Base-by-base conservation (phyloP, 108 stramenopile species). In the Aurantiochytrium sp. region DNA sequence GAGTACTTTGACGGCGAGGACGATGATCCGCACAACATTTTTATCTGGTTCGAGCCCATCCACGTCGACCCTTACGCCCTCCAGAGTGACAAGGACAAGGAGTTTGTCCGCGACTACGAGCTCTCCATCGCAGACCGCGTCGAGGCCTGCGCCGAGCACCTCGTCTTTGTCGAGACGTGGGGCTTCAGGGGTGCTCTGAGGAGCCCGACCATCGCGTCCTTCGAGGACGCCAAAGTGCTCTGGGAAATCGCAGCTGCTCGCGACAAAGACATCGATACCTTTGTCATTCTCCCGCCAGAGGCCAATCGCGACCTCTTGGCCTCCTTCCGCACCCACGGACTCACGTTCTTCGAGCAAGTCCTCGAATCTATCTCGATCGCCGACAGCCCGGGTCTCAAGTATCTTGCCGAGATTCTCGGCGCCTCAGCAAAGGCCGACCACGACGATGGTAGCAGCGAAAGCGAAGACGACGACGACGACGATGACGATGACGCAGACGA, bases 1-100 rank as follows among this genome's bases (percentile, higher is more conserved):
- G 59, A 15, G 8, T 81, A 12, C 42, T 81, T 81, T 81, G 42
- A 81, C 73, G 73, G 73, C n/a, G 73, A 41, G 2, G 73, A 81
- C 45, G 73, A 81, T 17, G 73, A 81, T 48, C 73, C 73, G 12
- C 50, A 12, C 42, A 22, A 6, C 73, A 24, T 81, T 17, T 81
- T 30, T 24, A 39, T 81, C 32, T 81, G 73, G 73, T 48, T 81
- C 24, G 73, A 81, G 42, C 42, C 30, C 42, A 12, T 48, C n/a
- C 12, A 81, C 32, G 73, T 81, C 15, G 45, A 81, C 45, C 73
- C 73, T 42, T 81, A 30, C 24, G 15, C 3, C 6, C 19, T 81
- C 10, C 30, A 68, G 2, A 8, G 6, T 17, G 73, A 48, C 6
- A 24, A 24, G 15, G 32, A 48, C 30, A 6, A 27, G 73, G 73